phyloP scores from a whole-genome alignment of 768 basidiomycete species.

The Cantharellus cinnabarinus region DNA sequence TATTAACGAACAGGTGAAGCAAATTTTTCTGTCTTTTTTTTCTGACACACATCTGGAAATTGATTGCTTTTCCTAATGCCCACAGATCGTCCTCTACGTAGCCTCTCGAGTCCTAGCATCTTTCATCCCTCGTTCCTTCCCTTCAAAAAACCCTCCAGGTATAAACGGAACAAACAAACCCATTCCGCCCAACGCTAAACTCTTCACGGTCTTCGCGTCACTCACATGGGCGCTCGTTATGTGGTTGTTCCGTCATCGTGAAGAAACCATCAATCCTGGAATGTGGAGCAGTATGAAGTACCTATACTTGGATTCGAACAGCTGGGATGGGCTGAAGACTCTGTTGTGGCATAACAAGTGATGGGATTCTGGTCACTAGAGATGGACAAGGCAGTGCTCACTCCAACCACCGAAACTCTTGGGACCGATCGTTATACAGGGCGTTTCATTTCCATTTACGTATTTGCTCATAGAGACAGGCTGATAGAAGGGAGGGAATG shows the following conservation, averaged over 20 bases:
- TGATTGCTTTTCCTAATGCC: background rate
- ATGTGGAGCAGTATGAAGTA: constrained; percentile 96
- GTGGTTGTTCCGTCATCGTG: constrained; percentile 78
- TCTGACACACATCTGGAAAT: background rate
- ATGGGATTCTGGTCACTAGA: background rate
- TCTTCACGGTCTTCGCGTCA: constrained; percentile 76
- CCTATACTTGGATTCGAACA: constrained; percentile 82
- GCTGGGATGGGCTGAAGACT: constrained; percentile 64
- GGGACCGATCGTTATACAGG: too few species aligned
- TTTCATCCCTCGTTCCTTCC: constrained; percentile 60
- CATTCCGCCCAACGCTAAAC: constrained; percentile 61
- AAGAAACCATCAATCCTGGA: constrained; percentile 86
- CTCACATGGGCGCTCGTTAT: constrained; percentile 89
- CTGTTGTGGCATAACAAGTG: constrained; percentile 81
- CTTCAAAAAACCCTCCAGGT: constrained; percentile 15
- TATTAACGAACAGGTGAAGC: constrained; percentile 72
- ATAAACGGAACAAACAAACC: constrained; percentile 23
- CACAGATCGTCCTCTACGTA: constrained; percentile 92
- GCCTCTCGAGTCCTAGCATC: constrained; percentile 81
- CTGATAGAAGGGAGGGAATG: too few species aligned
- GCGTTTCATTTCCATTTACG: too few species aligned
- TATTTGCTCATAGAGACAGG: too few species aligned
- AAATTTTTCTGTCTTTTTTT: background rate
- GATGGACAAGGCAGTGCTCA: too few species aligned
- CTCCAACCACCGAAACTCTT: too few species aligned